Conservation (phyloP, 345 rosid genomes). For the Eutrema heterophyllum region DNA sequence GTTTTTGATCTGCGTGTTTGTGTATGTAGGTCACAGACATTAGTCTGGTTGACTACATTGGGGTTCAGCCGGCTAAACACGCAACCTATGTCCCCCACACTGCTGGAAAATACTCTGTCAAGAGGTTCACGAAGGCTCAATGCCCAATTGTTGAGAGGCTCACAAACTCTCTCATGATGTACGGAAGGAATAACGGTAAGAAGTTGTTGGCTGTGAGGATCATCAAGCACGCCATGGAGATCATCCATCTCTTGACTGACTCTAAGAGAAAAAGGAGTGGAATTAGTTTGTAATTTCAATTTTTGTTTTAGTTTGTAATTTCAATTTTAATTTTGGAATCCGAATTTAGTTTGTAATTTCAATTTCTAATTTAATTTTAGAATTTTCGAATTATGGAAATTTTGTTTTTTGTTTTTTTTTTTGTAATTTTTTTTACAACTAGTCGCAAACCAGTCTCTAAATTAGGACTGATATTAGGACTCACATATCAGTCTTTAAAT, state of each 20-base stretch:
- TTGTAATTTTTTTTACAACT: too few species aligned
- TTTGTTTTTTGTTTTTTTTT: too few species aligned
- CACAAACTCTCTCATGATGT: conserved; percentile 95
- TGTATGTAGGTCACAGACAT: conserved; percentile 60
- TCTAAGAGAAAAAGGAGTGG: too few species aligned
- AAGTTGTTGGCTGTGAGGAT: conserved; percentile 87
- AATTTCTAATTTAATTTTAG: too few species aligned
- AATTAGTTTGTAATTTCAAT: too few species aligned
- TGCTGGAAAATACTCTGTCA: conserved; percentile 87
- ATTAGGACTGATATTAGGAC: too few species aligned
- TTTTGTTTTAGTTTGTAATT: too few species aligned
- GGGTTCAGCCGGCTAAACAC: conserved; percentile 64
- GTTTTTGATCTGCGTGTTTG: not conserved
- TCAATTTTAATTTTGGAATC: too few species aligned
- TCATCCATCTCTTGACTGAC: conserved; percentile 77
- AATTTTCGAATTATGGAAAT: too few species aligned
- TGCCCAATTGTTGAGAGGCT: conserved; percentile 96
- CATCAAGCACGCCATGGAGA: conserved; percentile 88
- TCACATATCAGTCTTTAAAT: too few species aligned
- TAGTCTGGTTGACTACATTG: conserved; percentile 69
- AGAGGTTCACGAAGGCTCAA: conserved; percentile 93
- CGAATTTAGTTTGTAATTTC: too few species aligned
- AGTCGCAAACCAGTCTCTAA: too few species aligned
- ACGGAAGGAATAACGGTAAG: conserved; percentile 89
- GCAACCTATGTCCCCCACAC: conserved; percentile 94